Evolutionary conservation across 768 basidiomycete species (phyloP).

Genomic region (Russula brevipes): DNA sequence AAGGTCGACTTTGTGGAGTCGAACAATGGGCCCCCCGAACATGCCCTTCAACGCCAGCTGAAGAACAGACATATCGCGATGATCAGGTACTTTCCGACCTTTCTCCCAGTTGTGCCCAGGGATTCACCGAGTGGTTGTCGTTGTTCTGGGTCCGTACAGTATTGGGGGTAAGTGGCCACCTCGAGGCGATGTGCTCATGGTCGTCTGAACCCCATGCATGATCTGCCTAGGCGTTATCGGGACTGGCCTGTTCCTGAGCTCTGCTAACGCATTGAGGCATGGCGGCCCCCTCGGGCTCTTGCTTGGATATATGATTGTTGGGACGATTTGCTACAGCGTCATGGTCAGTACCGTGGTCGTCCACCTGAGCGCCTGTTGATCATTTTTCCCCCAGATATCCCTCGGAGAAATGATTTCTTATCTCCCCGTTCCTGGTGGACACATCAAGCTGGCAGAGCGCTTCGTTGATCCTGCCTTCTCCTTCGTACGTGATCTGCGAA

Average conservation of each 20-base stretch:
- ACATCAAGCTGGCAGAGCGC: slow-evolving; percentile 75
- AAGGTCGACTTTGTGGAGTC: neutral
- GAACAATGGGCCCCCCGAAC: neutral
- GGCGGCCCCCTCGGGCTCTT: slow-evolving; percentile 75
- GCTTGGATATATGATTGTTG: slow-evolving; percentile 63
- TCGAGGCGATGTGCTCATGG: neutral
- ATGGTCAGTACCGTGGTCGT: slow-evolving; percentile 45
- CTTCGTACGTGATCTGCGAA: slow-evolving; percentile 26
- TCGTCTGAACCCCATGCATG: neutral
- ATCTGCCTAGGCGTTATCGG: slow-evolving; percentile 37
- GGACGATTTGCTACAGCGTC: slow-evolving; percentile 62
- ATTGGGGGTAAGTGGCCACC: slow-evolving; percentile 32
- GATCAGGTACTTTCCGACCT: slow-evolving; percentile 50
- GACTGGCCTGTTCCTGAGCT: slow-evolving; percentile 38
- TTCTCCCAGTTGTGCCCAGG: neutral
- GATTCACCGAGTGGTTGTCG: slow-evolving; percentile 5
- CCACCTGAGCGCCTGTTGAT: neutral
- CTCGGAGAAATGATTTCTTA: slow-evolving; percentile 74
- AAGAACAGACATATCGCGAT: slow-evolving; percentile 73
- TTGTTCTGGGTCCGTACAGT: slow-evolving; percentile 16
- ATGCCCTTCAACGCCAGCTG: slow-evolving; percentile 30
- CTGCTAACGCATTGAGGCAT: slow-evolving; percentile 42
- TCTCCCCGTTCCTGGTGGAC: slow-evolving; percentile 74
- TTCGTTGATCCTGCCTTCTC: slow-evolving; percentile 76
- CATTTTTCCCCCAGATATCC: slow-evolving; percentile 43